Base-by-base conservation (phyloP, 2,329 filamentous ascomycete species). In the Alternaria atra region DNA sequence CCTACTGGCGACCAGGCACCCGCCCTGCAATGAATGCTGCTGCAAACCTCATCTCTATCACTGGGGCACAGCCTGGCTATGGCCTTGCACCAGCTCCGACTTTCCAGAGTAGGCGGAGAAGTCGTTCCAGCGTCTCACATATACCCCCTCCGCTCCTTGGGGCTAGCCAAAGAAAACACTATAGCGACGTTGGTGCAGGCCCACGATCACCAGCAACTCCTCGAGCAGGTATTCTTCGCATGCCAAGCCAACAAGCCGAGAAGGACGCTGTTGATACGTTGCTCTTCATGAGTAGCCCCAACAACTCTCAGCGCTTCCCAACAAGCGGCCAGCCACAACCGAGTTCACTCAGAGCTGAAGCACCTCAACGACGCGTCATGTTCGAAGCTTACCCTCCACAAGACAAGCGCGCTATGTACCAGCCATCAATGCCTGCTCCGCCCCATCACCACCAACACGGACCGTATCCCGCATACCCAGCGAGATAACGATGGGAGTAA, bases 251-350 rank as follows among this genome's bases (percentile, higher is more conserved):
- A 64, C 86, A 91, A 63, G 83, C 82, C 52, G 92, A 95, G 73
- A 91, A 93, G 72, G 92, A 94, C 70, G 92, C 92, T 6, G 88
- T 94, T 47, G 91, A 94, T 73, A 90, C 91, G 0, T 80, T 95
- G 25, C 82, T 94, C 27, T 93, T 94, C 72, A 91, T 95, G 88
- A 93, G 91, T 71, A 92, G 90, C 64, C 91, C 91, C 0, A 89
- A 89, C 15, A 91, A 92, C 76, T 90, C 90, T 1, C 64, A 71
- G 43, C 68, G 73, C 25, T 63, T 75, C 6, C 64, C 76, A 30
- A 68, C 74, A 6, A 64, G 55, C n/a, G 72, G 61, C 32, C 68
- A 69, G 30, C 65, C 70, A 17, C 68, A 68, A 17, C 76, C 70
- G 15, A 77, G 72, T 56, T 66, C 74, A n/a, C 61, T 77, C 7